A percentile compares a stretch with the other conserved stretches of the same genome.
These are phyloP conservation scores for Chiua virens DNA, from an alignment of 768 basidiomycete species.

Conservation along the genomic window DNA sequence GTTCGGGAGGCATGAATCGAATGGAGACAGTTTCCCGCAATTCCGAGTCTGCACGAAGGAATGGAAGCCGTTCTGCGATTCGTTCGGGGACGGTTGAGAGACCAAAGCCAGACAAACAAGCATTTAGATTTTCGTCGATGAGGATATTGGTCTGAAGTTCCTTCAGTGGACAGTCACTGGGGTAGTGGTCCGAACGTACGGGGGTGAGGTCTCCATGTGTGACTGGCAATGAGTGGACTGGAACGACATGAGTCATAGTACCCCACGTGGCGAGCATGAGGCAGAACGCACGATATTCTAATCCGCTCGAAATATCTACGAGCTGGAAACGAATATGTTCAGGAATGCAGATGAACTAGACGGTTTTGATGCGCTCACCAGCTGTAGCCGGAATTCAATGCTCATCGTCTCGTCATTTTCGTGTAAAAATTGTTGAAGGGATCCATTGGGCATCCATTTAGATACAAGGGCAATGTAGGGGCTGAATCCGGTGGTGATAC, in stretches of 20 bases:
- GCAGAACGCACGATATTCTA: slow-evolving; percentile 11
- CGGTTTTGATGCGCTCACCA: not conserved
- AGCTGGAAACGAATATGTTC: slow-evolving; percentile 1
- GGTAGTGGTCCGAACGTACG: slow-evolving; percentile 2
- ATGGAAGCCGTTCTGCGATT: slow-evolving; percentile 10
- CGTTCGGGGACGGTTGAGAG: slow-evolving; percentile 11
- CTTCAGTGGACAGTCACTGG: not conserved
- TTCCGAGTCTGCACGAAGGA: slow-evolving; percentile 10
- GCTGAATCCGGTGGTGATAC: slow-evolving; percentile 12
- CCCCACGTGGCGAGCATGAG: not conserved
- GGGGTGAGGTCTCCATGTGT: slow-evolving; percentile 15
- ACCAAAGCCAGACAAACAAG: slow-evolving; percentile 11
- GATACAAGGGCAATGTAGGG: slow-evolving; percentile 10
- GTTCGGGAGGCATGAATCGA: slow-evolving; percentile 15
- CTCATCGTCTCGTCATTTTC: slow-evolving; percentile 1
- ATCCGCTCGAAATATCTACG: slow-evolving; percentile 14
- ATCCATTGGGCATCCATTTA: slow-evolving; percentile 12
- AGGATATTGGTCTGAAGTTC: slow-evolving; percentile 12
- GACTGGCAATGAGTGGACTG: slow-evolving; percentile 16
- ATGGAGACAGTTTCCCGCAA: slow-evolving; percentile 9
- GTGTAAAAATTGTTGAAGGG: slow-evolving; percentile 1
- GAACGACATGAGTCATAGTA: not conserved
- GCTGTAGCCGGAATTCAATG: slow-evolving; percentile 1
- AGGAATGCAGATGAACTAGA: not conserved
- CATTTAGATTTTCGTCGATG: slow-evolving; percentile 7